Percentiles rank a stretch among this genome's conserved stretches.
These are phyloP conservation scores for Saccharomyces paradoxus DNA, from an alignment of 805 yeast genomes.

Conservation along the genomic window DNA sequence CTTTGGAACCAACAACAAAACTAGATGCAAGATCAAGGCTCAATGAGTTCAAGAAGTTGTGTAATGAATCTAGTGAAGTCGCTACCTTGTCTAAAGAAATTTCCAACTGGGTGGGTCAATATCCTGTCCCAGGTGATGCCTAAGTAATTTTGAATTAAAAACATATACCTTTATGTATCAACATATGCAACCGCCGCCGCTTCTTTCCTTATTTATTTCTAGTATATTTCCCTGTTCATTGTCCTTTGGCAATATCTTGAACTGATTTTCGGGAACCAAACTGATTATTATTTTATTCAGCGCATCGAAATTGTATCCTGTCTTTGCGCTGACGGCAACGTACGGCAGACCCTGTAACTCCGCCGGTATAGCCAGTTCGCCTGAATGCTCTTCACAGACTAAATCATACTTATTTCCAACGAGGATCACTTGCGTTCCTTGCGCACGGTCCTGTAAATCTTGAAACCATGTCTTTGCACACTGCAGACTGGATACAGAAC, in stretches of 20 bases:
- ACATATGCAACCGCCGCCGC: neutral
- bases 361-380: constrained; percentile 39
- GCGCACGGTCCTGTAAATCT: constrained; percentile 51
- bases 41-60: constrained; percentile 62
- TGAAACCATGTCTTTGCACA: constrained; percentile 73
- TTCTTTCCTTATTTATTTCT: neutral
- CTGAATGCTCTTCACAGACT: constrained; percentile 35
- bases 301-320: constrained; percentile 41
- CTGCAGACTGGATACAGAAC: constrained; percentile 52
- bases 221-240: neutral
- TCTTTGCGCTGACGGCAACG: constrained; percentile 41
- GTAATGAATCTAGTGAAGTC: constrained; percentile 55
- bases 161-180: neutral
- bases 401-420: constrained; percentile 77
- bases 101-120: constrained; percentile 59
- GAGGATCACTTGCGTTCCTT: constrained; percentile 53
- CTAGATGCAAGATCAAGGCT: constrained; percentile 55
- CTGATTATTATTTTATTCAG: constrained; percentile 39
- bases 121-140: constrained; percentile 83
- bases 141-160: neutral
- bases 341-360: constrained; percentile 35
- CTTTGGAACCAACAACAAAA: constrained; percentile 35
- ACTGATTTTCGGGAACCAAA: constrained; percentile 31
- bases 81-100: constrained; percentile 57
- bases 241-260: neutral